phyloP scores from a whole-genome alignment of 768 basidiomycete species.

The Tricholoma bakamatsutake region DNA sequence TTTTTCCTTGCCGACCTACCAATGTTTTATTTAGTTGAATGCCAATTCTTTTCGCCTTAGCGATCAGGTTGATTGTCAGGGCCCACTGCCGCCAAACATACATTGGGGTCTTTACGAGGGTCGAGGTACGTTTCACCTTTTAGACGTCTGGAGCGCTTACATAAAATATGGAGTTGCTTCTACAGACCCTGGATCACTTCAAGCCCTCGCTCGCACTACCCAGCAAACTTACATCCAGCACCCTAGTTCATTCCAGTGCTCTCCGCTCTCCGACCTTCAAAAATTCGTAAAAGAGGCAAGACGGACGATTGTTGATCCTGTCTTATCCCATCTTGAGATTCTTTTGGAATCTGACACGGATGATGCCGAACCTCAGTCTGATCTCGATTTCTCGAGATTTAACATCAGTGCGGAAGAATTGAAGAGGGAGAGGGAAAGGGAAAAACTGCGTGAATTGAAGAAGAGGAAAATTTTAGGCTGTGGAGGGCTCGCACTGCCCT shows the following conservation, averaged over 20 bases:
- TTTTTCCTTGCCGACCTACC: not conserved
- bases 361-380: constrained; percentile 30
- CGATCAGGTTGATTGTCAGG: constrained; percentile 37
- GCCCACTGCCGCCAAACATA: constrained; percentile 41
- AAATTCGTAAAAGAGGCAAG: constrained; percentile 29
- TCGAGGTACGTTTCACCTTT: constrained; percentile 37
- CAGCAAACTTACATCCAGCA: constrained; percentile 28
- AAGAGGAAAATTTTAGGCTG: constrained; percentile 37
- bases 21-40: constrained; percentile 4
- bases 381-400: constrained; percentile 8
- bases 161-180: not conserved
- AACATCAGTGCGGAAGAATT: constrained; percentile 26
- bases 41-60: constrained; percentile 29
- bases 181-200: constrained; percentile 51
- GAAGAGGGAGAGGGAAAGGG: constrained; percentile 39
- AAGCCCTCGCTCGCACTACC: constrained; percentile 35
- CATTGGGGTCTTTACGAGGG: constrained; percentile 59
- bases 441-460: constrained; percentile 53
- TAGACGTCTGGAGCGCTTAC: not conserved
- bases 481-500: constrained; percentile 27
- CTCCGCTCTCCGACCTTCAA: constrained; percentile 15
- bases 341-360: constrained; percentile 30
- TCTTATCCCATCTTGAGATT: constrained; percentile 29
- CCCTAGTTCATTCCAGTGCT: constrained; percentile 8
- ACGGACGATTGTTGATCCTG: constrained; percentile 44